Base-by-base conservation (phyloP, 2,329 filamentous ascomycete species). In the Venturia carpophila region DNA sequence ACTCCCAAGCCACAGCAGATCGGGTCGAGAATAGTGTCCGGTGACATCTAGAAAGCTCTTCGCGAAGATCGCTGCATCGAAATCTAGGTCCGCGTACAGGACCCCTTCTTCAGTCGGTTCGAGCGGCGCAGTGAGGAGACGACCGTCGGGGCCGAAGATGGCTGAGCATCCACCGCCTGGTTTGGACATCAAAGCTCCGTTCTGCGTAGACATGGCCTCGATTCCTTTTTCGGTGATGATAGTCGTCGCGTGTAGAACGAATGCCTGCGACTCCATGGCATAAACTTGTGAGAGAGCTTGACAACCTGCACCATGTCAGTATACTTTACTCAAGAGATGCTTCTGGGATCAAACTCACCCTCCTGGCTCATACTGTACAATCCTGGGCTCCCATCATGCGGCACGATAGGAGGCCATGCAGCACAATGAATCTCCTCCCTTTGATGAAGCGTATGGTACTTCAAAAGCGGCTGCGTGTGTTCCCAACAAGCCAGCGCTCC, bases 211-310 rank as follows among this genome's bases (percentile, higher is more conserved):
- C 71, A 84, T 77, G 1, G 66, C 63, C 3, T 79, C 69, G 15
- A 82, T 76, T 0, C 79, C 83, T 17, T 75, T 70, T 7, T 79
- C 68, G 0, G 75, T 77, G 62, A 83, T 74, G 2, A 85, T 75
- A 0, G 78, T 71, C 0, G 82, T 83, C 60, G 74, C 74, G 67
- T 84, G 82, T 3, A 86, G 76, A 0, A 87, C 84, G 66, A 81
- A 87, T 0, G 80, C 72, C 10, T 76, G 75, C 1, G 80, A 79
- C 69, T 87, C 84, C 10, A 86, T 79, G 0, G 84, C 83, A 68
- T 85, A 85, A 0, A 79, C 77, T 67, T 81, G 80, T 0, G 82
- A 80, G 1, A 84, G 73, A 56, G 69, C 77, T 39, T 76, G 76
- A 65, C 76, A 78, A 5, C 77, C 76, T 58, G 19, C 19, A 60